Conservation (phyloP, 2,329 filamentous ascomycete genomes). For the Diaporthe sp. region DNA sequence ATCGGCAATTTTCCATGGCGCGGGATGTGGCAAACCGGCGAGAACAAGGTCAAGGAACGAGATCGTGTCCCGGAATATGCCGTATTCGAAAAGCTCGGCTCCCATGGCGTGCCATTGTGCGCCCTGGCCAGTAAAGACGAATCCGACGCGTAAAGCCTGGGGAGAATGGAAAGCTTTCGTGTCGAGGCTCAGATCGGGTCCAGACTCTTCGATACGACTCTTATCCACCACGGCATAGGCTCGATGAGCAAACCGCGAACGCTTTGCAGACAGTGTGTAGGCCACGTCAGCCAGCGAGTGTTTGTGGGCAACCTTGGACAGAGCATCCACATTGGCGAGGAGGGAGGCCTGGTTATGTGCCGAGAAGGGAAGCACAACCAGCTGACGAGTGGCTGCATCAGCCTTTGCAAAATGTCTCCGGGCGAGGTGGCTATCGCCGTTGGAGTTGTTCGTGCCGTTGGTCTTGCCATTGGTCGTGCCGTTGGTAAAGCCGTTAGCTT, state of each 20-base stretch:
- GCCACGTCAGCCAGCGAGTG: neutral
- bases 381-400: neutral
- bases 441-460: no score
- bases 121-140: conserved; percentile 48
- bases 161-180: neutral
- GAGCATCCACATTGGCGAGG: neutral
- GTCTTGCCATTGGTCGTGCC: neutral
- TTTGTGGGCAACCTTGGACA: neutral
- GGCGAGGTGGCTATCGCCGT: no score
- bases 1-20: conserved; percentile 41
- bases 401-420: no score
- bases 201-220: neutral
- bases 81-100: conserved; percentile 43
- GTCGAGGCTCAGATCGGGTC: neutral
- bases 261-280: neutral
- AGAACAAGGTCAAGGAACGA: conserved; percentile 42
- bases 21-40: conserved; percentile 39
- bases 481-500: neutral
- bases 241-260: neutral
- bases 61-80: conserved; percentile 26
- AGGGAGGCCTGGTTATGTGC: conserved; percentile 7
- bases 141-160: conserved; percentile 33
- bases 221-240: neutral
- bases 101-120: conserved; percentile 49
- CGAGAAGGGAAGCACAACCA: conserved; percentile 6